Evolutionary conservation across 225 moss, liverwort and hornwort genomes (phyloP).

Genomic region (Pseudoscleropodium purum): DNA sequence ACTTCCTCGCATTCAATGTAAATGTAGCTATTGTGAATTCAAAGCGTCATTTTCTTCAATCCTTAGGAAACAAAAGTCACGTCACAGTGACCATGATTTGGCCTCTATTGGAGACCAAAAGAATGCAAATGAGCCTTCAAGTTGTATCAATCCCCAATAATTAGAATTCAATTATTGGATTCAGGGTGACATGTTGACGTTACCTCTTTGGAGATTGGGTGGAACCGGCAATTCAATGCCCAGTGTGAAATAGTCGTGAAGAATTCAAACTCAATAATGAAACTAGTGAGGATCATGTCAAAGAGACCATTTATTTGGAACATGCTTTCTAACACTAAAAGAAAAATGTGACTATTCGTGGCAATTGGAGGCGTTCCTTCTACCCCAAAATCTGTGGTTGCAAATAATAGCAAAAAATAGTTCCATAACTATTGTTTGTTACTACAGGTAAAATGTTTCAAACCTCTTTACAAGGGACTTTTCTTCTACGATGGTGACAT

Average conservation of each 20-base stretch:
- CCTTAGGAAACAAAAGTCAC: background rate
- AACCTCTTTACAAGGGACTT: background rate
- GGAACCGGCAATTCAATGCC: background rate
- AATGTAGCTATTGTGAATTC: background rate
- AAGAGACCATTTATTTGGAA: background rate
- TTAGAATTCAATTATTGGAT: background rate
- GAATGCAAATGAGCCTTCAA: background rate
- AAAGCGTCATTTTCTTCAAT: background rate
- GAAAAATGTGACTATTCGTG: background rate
- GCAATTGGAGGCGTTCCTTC: background rate
- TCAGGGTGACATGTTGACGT: background rate
- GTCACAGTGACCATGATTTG: background rate
- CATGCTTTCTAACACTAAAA: background rate
- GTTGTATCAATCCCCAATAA: background rate
- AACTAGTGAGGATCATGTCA: background rate
- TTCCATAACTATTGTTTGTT: background rate
- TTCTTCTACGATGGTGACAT: background rate
- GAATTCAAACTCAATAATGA: background rate
- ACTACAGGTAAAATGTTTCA: background rate
- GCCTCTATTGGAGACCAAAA: background rate
- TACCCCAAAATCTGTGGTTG: background rate
- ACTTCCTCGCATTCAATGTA: background rate
- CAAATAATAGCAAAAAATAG: background rate
- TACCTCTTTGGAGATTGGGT: background rate
- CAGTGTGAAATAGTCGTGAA: background rate